phyloP scores from a whole-genome alignment of 805 yeast genomes.

The Wickerhamomyces mucosus region DNA sequence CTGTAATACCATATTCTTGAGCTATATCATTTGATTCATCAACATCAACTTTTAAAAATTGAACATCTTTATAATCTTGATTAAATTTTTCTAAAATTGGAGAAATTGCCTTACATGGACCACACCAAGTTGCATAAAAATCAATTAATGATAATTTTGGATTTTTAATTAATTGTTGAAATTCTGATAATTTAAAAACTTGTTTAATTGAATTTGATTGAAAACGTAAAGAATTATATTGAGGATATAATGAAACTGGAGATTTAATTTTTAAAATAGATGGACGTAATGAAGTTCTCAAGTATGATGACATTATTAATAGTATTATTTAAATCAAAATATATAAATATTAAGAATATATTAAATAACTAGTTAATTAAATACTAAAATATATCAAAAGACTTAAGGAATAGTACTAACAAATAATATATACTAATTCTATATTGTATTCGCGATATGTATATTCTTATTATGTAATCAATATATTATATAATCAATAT shows the following conservation, averaged over 20 bases:
- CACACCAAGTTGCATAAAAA: conserved; percentile 70
- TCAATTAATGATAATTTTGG: conserved; percentile 45
- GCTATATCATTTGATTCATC: conserved; percentile 56
- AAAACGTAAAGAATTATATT: conserved; percentile 6
- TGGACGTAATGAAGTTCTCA: too few relatives aligned
- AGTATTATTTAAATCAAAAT: too few relatives aligned
- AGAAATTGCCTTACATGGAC: conserved; percentile 67
- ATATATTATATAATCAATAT: too few relatives aligned
- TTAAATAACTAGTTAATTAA: too few relatives aligned
- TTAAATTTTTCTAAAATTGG: conserved; percentile 40
- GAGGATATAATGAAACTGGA: background rate
- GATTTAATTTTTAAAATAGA: conserved; percentile 2
- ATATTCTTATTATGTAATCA: too few relatives aligned
- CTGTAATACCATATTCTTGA: conserved; percentile 47
- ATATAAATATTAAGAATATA: too few relatives aligned
- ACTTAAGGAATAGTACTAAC: too few relatives aligned
- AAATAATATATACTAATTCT: too few relatives aligned
- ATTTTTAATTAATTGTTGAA: conserved; percentile 24
- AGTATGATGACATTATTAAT: too few relatives aligned
- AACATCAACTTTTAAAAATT: conserved; percentile 63
- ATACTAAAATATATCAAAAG: too few relatives aligned
- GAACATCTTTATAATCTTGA: conserved; percentile 34
- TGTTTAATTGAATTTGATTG: conserved; percentile 23
- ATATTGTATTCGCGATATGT: too few relatives aligned
- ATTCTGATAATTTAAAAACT: conserved; percentile 25